A percentile compares a stretch with the other conserved stretches of the same genome.
These are phyloP conservation scores for Monotropa hypopitys DNA, from an alignment of 179 eudicot species.

Conservation along the genomic window DNA sequence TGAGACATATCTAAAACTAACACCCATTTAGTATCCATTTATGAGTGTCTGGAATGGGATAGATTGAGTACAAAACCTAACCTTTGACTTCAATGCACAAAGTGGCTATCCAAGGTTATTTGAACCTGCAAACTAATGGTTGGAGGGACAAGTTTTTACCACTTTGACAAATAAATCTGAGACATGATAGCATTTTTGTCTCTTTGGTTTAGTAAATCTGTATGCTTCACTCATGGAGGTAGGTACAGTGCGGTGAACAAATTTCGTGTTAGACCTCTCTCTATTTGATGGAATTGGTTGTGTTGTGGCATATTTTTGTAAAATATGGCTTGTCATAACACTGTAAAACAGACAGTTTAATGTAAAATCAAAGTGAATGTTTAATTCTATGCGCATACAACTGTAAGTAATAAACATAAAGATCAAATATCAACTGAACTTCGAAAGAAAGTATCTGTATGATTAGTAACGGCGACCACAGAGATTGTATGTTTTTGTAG, in stretches of 20 bases:
- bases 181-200: not conserved
- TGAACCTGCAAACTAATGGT: too few relatives aligned
- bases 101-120: too few relatives aligned
- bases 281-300: not conserved
- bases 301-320: not conserved
- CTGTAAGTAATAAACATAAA: not conserved
- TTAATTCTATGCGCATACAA: not conserved
- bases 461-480: constrained; percentile 19
- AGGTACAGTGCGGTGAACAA: not conserved
- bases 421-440: not conserved
- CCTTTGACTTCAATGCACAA: too few relatives aligned
- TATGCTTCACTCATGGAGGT: not conserved
- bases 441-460: not conserved
- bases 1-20: too few relatives aligned
- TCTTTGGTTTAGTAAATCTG: not conserved
- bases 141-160: too few relatives aligned
- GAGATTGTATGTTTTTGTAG: constrained; percentile 38
- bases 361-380: not conserved
- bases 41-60: too few relatives aligned
- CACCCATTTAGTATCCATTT: too few relatives aligned
- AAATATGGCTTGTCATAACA: not conserved
- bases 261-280: not conserved
- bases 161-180: too few relatives aligned
- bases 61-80: too few relatives aligned
- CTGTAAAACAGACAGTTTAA: not conserved